Conservation (phyloP, 352 stramenopile genomes). For the Phytophthora hybrid region DNA sequence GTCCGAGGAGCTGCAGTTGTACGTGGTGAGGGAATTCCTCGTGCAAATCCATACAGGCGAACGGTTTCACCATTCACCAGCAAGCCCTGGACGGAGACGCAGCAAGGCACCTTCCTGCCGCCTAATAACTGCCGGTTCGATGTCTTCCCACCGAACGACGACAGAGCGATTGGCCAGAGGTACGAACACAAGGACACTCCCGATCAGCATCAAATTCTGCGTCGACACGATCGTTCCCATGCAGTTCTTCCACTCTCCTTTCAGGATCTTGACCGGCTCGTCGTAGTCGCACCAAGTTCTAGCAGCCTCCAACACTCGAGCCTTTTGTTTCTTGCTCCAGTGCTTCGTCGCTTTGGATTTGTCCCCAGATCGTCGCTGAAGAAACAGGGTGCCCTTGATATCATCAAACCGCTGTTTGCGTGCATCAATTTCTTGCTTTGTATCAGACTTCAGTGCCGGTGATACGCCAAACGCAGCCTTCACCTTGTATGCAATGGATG, state of each 20-base stretch:
- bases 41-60: slow-evolving; percentile 70
- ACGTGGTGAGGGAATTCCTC: slow-evolving; percentile 55
- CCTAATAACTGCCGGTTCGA: slow-evolving; percentile 56
- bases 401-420: slow-evolving; percentile 42
- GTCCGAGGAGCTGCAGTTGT: slow-evolving; percentile 53
- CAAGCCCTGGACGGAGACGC: slow-evolving; percentile 37
- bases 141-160: slow-evolving; percentile 65
- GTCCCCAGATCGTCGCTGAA: slow-evolving; percentile 38
- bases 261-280: slow-evolving; percentile 56
- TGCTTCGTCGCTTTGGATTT: slow-evolving; percentile 38
- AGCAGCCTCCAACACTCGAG: slow-evolving; percentile 44
- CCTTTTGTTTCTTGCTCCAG: slow-evolving; percentile 59
- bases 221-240: slow-evolving; percentile 68
- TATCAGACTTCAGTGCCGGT: slow-evolving; percentile 64
- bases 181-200: slow-evolving; percentile 71
- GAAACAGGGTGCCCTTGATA: slow-evolving; percentile 62
- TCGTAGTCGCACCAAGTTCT: slow-evolving; percentile 65
- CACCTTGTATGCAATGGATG: slow-evolving; percentile 51
- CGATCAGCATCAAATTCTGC: slow-evolving; percentile 68
- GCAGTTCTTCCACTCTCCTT: slow-evolving; percentile 54
- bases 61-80: slow-evolving; percentile 54
- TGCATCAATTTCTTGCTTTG: slow-evolving; percentile 50
- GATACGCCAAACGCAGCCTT: slow-evolving; percentile 51
- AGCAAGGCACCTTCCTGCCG: slow-evolving; percentile 39
- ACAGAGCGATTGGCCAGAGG: slow-evolving; percentile 58